phyloP scores from a whole-genome alignment of 371 early-diverging fungal species.

The Mucor plumbeus region DNA sequence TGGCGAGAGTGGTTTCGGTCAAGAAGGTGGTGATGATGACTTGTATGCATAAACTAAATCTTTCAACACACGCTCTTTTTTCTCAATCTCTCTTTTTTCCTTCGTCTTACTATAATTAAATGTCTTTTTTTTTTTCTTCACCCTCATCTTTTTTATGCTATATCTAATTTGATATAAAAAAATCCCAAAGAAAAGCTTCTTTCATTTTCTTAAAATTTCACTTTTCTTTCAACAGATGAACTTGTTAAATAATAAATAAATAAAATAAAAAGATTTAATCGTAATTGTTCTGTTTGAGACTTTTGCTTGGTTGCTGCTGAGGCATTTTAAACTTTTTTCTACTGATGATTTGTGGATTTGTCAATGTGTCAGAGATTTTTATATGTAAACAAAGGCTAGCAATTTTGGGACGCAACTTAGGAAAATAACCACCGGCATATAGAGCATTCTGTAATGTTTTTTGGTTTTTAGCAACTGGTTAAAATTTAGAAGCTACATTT shows the following conservation, averaged over 20 bases:
- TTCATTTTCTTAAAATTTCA: neutral
- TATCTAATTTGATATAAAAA: neutral
- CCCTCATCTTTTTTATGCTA: neutral
- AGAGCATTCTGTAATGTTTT: no score
- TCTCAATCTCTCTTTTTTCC: neutral
- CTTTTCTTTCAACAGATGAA: constrained; percentile 1
- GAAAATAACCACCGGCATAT: no score
- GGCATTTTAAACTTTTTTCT: no score
- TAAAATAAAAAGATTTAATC: neutral
- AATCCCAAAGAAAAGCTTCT: neutral
- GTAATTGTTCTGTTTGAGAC: no score
- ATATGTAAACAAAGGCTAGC: no score
- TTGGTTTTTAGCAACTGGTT: no score
- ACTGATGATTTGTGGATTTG: no score
- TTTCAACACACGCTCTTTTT: neutral
- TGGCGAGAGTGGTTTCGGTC: constrained; percentile 51
- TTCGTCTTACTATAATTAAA: neutral
- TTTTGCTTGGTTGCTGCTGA: no score
- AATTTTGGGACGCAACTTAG: no score
- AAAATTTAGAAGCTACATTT: no score
- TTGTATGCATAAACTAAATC: constrained; percentile 53
- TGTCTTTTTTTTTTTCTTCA: neutral
- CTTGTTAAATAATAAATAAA: constrained; percentile 7
- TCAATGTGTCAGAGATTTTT: no score
- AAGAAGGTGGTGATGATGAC: constrained; percentile 62